phyloP scores from a whole-genome alignment of 2,329 filamentous ascomycete genomes.

The Raffaelea albimanens region DNA sequence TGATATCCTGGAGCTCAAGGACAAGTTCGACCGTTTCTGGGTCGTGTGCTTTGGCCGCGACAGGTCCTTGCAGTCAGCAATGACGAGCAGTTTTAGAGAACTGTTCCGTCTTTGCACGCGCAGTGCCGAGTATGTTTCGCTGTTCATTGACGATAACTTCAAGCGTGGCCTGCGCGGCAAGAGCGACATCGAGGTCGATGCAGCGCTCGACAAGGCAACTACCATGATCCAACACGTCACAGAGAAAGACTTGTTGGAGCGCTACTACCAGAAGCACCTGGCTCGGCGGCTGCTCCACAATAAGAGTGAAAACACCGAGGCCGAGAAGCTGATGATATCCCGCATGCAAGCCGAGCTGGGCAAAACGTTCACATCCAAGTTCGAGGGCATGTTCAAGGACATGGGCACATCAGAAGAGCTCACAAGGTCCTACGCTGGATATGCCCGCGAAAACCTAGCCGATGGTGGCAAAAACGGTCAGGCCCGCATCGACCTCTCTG shows the following conservation, averaged over 20 bases:
- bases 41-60: slow-evolving; percentile 64
- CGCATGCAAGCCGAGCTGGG: slow-evolving; percentile 97
- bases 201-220: slow-evolving; percentile 80
- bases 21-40: slow-evolving; percentile 81
- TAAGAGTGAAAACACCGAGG: slow-evolving; percentile 83
- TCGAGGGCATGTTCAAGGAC: slow-evolving; percentile 98
- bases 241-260: slow-evolving; percentile 91
- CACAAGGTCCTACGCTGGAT: slow-evolving; percentile 63
- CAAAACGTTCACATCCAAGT: slow-evolving; percentile 83
- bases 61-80: slow-evolving; percentile 65
- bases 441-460: slow-evolving; percentile 40
- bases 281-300: slow-evolving; percentile 78
- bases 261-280: slow-evolving; percentile 96
- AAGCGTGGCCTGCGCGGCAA: slow-evolving; percentile 91
- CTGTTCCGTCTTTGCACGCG: slow-evolving; percentile 89
- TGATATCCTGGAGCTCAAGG: slow-evolving; percentile 75
- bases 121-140: slow-evolving; percentile 83
- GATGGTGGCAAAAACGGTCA: slow-evolving; percentile 37
- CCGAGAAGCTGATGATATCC: slow-evolving; percentile 89
- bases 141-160: slow-evolving; percentile 95
- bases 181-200: slow-evolving; percentile 78
- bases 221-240: slow-evolving; percentile 77
- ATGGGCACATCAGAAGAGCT: slow-evolving; percentile 83
- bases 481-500: slow-evolving; percentile 64
- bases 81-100: slow-evolving; percentile 80